Evolutionary conservation across 176 grass and related monocot species (phyloP), one percentile per base, ranked within the genome.

Genomic region (Phragmites australis): DNA sequence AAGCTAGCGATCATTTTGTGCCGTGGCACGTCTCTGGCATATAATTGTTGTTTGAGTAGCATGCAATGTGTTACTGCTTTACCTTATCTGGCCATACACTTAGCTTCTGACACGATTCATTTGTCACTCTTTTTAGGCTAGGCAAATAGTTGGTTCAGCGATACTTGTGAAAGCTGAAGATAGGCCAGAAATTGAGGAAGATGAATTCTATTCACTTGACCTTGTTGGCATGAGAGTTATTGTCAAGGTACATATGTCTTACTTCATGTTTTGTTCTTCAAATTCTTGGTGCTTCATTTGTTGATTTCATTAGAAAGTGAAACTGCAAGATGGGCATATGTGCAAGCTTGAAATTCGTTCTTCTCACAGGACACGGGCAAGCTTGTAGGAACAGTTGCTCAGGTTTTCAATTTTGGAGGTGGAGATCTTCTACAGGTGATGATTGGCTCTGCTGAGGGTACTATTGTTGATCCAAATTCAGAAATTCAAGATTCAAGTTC

Each of bases 181-280:
- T 71, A 94, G 88, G 47, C 96, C 96, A 26, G 61, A 93, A 43
- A 85, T 99, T 77, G 83, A 88, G 50, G 90, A 93, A 22, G 88
- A 78, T 73, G 92, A 95, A 32, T 89, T 99, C 57, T 99, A 95
- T 84, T 89, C 88, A 7, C 88, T 54, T 15, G 90, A 99, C 67
- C 95, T 97, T 43, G 65, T 97, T 64, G 95, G 95, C 39, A 93
- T 93, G 92, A 77, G 61, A 86, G 92, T 99, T 75, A 68, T 89
- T 88, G 80, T 95, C 31, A 93, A 99, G 92, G 95, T 97, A 40
- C 48, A 54, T 85, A 11, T 48, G 39, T 68, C 32, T 32, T 70
- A 14, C 27, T 73, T 58, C 17, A 27, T 83, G 30, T 73, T 78
- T 78, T 57, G 0, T 16, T 66, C 57, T 15, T 70, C 30, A 70